Evolutionary conservation across 257 asterid species (phyloP), one percentile per base, ranked within the genome.

Genomic region (Penstemon eatonii): DNA sequence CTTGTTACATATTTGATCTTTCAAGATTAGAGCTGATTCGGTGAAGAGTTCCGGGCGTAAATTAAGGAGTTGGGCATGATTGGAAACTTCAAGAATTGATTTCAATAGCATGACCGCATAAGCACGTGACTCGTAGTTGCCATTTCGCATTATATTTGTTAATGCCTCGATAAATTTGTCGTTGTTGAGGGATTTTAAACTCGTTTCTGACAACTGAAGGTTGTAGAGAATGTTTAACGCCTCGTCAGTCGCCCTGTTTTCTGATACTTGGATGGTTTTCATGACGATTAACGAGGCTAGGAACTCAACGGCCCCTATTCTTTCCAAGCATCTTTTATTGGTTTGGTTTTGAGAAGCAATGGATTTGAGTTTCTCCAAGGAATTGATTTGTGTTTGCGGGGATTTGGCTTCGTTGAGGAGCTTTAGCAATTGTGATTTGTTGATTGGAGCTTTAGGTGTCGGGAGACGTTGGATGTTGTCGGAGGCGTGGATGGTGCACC

Each of bases 401-500:
- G 75, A 25, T 13, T 56, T 58, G 3, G 82, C 88, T 3, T 80
- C 88, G 11, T 67, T 70, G 40, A 92, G 73, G 47, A 89, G 83
- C 64, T 84, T 85, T 60, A 65, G 7, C 10, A 92, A 55, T 65
- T 90, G 96, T 6, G 84, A 9, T 58, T 77, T 82, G 74, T 75
- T 85, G 58, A 72, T 72, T 0, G 91, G 95, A 3, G 98, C 76
- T 12, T 75, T 88, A 0, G 98, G 98, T 0, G 97, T 92, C 3
- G 98, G 97, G 36, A 86, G 85, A 70, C 96, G 76, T 18, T 87
- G 80, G 73, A 92, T 68, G 41, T 87, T 92, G 15, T 74, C 51
- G 4, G 83, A 61, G 13, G 88, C 82, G 68, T 90, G 80, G 79
- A 87, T 73, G 13, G 90, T 71, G 80, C 96, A 89, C 98, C 98